Conservation (phyloP, 2,329 filamentous ascomycete species). For the Ascocoryne sarcoides region DNA sequence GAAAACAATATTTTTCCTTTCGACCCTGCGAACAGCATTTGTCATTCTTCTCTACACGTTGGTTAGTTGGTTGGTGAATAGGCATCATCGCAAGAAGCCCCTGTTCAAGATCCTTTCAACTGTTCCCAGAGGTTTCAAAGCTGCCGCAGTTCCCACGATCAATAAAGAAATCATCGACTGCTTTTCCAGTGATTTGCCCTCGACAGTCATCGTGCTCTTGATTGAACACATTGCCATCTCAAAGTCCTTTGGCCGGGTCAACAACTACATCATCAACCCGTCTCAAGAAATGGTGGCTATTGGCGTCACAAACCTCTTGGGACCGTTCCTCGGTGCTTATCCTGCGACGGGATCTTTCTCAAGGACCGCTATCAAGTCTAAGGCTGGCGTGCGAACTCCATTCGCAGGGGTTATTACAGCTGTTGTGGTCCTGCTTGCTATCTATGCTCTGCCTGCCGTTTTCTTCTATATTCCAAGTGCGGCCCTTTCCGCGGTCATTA, state of each 20-base stretch:
- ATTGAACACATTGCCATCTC: slow-evolving; percentile 97
- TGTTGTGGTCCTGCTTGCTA: slow-evolving; percentile 74
- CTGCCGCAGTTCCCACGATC: slow-evolving; percentile 65
- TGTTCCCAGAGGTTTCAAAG: slow-evolving; percentile 79
- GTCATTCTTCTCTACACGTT: slow-evolving; percentile 88
- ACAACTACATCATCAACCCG: slow-evolving; percentile 92
- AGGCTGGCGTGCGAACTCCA: slow-evolving; percentile 87
- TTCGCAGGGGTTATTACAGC: slow-evolving; percentile 86
- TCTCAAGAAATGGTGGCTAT: slow-evolving; percentile 96
- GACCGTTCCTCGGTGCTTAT: slow-evolving; percentile 86
- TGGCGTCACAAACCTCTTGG: slow-evolving; percentile 80
- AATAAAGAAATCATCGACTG: slow-evolving; percentile 55
- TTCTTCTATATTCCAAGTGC: slow-evolving; percentile 92
- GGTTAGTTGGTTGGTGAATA: slow-evolving; percentile 80
- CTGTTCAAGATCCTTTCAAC: slow-evolving; percentile 64
- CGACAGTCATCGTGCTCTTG: slow-evolving; percentile 83
- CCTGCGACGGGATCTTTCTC: slow-evolving; percentile 94
- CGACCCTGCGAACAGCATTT: slow-evolving; percentile 82
- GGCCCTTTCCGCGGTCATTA: slow-evolving; percentile 78
- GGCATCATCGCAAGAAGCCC: slow-evolving; percentile 52
- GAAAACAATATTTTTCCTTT: slow-evolving; percentile 81
- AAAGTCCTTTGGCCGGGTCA: slow-evolving; percentile 91
- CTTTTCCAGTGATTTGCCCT: slow-evolving; percentile 67
- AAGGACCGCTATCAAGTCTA: slow-evolving; percentile 92
- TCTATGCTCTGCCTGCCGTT: slow-evolving; percentile 78